Base-by-base conservation (phyloP, 495 filamentous ascomycete species). In the Jackrogersella multiformis region DNA sequence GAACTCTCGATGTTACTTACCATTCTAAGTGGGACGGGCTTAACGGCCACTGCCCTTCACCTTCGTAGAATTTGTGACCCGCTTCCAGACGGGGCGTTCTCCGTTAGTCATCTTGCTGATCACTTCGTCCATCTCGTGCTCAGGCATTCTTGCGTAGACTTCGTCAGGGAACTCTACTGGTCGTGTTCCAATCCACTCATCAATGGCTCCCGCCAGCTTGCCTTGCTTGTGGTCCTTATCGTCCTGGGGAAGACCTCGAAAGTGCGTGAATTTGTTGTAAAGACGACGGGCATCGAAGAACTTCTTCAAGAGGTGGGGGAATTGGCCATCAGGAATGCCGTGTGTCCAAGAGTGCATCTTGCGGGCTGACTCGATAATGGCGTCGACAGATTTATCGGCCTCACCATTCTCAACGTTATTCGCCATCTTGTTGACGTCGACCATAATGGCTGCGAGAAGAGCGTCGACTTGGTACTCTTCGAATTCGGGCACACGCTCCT, bases 401-500 rank as follows among this genome's bases (percentile, higher is more conserved):
- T n/a, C n/a, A n/a, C n/a, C 7, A 7, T 3, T 30, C 26, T 30
- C 7, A 30, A 4, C 3, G 4, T 32, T n/a, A 1, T 44, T 8
- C 1, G 36, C 15, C n/a, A 58, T 64, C 0, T 2, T 7, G 18
- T 16, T 61, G 32, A 51, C 56, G 3, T 58, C 55, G 2, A 20
- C 10, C 39, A 67, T 51, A 15, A 67, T 42, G 3, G 21, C 34
- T 0, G 49, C 64, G 8, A 67, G 51, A n/a, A 26, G 24, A 4
- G 7, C 10, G 18, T 61, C 64, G 26, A 67, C 35, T 8, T 42
- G 16, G 15, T 10, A 4, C 16, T 49, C 7, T 1, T 48, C n/a
- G 5, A 61, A 34, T 2, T 6, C 5, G 21, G 56, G 34, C 0
- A n/a, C 32, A 1, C 13, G 3, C 7, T 9, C 24, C 6, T 56